Percentiles rank a stretch among this genome's conserved stretches.
phyloP scores from a whole-genome alignment of 1,284 basidiomycete species.

The Leccinum cinnamomeum region DNA sequence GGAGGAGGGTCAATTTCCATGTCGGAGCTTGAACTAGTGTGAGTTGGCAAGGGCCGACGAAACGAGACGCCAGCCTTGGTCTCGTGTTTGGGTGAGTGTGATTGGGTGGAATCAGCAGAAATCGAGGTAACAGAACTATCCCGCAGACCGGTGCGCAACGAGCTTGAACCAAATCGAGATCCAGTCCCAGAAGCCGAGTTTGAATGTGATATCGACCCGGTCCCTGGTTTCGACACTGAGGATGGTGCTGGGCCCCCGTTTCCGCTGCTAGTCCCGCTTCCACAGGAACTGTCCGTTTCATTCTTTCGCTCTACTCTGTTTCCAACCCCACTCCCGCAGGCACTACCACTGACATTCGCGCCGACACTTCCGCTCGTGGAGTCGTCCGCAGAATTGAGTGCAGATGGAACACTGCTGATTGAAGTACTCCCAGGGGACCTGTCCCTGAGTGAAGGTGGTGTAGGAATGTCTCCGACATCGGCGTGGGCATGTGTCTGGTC shows the following conservation, averaged over 20 bases:
- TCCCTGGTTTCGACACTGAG: slow-evolving; percentile 21
- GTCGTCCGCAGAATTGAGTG: slow-evolving; percentile 29
- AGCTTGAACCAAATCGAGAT: slow-evolving; percentile 29
- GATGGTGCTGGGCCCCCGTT: slow-evolving; percentile 15
- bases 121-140: slow-evolving; percentile 35
- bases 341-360: slow-evolving; percentile 14
- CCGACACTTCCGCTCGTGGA: slow-evolving; percentile 19
- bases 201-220: slow-evolving; percentile 27
- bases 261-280: slow-evolving; percentile 11
- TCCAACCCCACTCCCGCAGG: slow-evolving; percentile 6
- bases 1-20: slow-evolving; percentile 33
- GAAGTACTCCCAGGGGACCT: slow-evolving; percentile 29
- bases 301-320: slow-evolving; percentile 10
- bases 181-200: slow-evolving; percentile 26
- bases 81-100: slow-evolving; percentile 10
- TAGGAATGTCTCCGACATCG: slow-evolving; percentile 7
- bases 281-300: slow-evolving; percentile 16
- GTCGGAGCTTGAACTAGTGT: slow-evolving; percentile 15
- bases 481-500: slow-evolving; percentile 22
- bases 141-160: slow-evolving; percentile 25
- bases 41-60: slow-evolving; percentile 9
- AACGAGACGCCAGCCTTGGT: slow-evolving; percentile 4
- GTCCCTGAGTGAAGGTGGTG: slow-evolving; percentile 11
- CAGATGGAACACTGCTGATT: slow-evolving; percentile 27
- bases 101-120: slow-evolving; percentile 27